Evolutionary conservation across 805 yeast genomes (phyloP), one percentile per base, ranked within the genome.

Genomic region (Maudiozyma bulderi): DNA sequence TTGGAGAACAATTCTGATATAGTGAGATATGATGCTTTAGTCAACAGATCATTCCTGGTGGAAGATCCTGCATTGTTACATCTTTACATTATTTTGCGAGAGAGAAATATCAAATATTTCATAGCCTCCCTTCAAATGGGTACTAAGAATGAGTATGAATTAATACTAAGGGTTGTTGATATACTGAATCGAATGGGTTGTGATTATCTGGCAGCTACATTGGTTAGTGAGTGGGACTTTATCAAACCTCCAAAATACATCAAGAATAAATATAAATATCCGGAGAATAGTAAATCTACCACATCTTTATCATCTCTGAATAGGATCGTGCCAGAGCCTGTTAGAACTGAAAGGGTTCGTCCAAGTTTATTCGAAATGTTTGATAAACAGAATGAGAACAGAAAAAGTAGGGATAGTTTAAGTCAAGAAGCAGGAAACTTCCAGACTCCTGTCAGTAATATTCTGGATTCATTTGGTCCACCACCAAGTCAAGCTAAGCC

Each of bases 141-240:
- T 7, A 64, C 78, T 8, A 66, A 54, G 9, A 47, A 59, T 5
- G 97, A 91, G 57, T 78, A 76, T 49, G 70, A 73, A 5, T 81
- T 83, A 57, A 74, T 89, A 13, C 58, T 77, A 10, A 77, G 81
- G 53, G 83, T 82, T 7, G 74, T 85, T 7, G 69, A 75, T 37
- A 82, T 88, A 52, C 86, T 88, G 58, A 73, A 79, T 13, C 72
- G 95, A 50, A 87, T 90, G 96, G 98, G 98, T 0, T 90, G 98
- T 67, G 95, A 90, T 57, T 77, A 81, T 51, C 64, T 91, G 40
- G 81, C 89, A 0, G 60, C 86, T 28, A 74, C 79, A 46, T 62
- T 89, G 43, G 70, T 84, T 1, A 72, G 71, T 44, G 78, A 77
- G 51, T 90, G 96, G 96, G 67, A 68, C 32, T 89, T 88, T 59